Evolutionary conservation across 2,329 filamentous ascomycete species (phyloP).

Genomic region (Xylaria sp.): DNA sequence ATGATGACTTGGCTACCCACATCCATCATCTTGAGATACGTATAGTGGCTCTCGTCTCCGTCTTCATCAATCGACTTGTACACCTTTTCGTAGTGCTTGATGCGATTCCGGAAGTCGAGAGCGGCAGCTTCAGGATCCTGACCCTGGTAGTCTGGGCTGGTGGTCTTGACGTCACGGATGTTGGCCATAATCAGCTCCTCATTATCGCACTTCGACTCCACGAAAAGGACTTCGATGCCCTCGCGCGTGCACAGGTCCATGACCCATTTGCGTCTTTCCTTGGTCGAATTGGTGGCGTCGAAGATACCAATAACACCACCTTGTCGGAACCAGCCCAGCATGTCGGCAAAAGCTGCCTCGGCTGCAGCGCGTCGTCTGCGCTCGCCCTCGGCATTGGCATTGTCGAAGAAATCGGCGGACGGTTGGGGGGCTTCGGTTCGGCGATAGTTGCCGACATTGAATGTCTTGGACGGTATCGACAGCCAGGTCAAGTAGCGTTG

Average conservation of each 20-base stretch:
- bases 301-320: constrained; percentile 90
- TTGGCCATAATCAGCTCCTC: constrained; percentile 98
- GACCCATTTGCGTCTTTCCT: constrained; percentile 90
- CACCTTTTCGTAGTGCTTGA: constrained; percentile 96
- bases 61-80: constrained; percentile 91
- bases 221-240: constrained; percentile 90
- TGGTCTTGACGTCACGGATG: constrained; percentile 96
- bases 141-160: constrained; percentile 91
- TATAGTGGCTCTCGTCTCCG: constrained; percentile 82
- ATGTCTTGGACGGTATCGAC: constrained; percentile 90
- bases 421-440: constrained; percentile 90
- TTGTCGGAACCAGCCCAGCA: constrained; percentile 89
- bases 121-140: constrained; percentile 94
- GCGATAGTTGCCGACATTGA: constrained; percentile 97
- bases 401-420: constrained; percentile 94
- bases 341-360: constrained; percentile 90
- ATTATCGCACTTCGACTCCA: constrained; percentile 96
- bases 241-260: constrained; percentile 79
- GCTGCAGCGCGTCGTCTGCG: constrained; percentile 87
- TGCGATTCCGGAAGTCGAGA: constrained; percentile 90
- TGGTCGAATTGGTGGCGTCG: constrained; percentile 97
- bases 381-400: constrained; percentile 88
- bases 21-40: constrained; percentile 97
- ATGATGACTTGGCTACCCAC: constrained; percentile 97
- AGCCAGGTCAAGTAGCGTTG: constrained; percentile 97